phyloP scores from a whole-genome alignment of 140 eudicot species.

The Senecio squalidus region DNA sequence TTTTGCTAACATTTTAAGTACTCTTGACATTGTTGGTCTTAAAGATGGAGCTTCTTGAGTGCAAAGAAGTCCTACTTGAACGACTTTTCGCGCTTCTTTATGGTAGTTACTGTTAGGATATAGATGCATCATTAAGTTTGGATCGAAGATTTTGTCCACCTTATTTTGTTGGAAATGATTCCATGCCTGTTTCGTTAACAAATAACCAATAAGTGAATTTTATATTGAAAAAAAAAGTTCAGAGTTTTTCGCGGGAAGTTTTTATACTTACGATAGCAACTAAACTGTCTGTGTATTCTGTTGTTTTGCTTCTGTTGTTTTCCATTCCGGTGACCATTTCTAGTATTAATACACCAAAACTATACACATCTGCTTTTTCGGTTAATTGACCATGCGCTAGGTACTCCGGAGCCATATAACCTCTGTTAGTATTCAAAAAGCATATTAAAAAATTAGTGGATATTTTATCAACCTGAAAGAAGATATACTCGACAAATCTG shows the following conservation, averaged over 20 bases:
- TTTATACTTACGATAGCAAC: constrained; percentile 46
- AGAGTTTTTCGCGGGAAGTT: not conserved
- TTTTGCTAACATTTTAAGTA: constrained; percentile 53
- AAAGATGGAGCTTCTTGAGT: constrained; percentile 71
- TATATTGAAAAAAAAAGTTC: not conserved
- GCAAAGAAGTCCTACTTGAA: constrained; percentile 89
- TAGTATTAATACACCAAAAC: constrained; percentile 69
- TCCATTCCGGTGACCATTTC: constrained; percentile 78
- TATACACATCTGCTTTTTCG: constrained; percentile 84
- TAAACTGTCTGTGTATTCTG: constrained; percentile 68
- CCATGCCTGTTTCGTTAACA: constrained; percentile 60
- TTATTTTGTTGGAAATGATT: constrained; percentile 60
- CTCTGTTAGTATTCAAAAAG: constrained; percentile 28
- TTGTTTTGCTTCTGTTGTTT: constrained; percentile 52
- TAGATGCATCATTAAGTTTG: constrained; percentile 55
- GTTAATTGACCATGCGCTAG: constrained; percentile 85
- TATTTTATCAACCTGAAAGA: too few species aligned
- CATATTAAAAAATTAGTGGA: not conserved
- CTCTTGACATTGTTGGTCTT: constrained; percentile 77
- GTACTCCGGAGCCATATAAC: constrained; percentile 98
- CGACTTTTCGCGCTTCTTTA: constrained; percentile 43
- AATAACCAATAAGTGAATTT: not conserved
- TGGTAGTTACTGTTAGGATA: constrained; percentile 26
- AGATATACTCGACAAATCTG: too few species aligned
- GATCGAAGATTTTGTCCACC: constrained; percentile 69